These are phyloP conservation scores for Beta lomatogona DNA, from an alignment of 179 eudicot species.

Conservation along the genomic window DNA sequence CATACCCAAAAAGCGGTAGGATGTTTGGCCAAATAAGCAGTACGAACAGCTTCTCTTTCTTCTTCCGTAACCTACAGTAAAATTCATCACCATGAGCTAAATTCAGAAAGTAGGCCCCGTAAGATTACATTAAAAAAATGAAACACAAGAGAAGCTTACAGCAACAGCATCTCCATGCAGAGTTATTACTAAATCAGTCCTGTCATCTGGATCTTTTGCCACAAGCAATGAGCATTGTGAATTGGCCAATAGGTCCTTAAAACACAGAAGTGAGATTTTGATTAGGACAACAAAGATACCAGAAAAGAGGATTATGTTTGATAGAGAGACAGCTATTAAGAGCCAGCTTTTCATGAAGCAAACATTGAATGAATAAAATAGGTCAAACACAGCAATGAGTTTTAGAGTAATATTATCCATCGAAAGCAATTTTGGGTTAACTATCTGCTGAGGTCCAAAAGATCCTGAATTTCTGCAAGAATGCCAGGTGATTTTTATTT, in stretches of 20 bases:
- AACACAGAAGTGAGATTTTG: conserved; percentile 19
- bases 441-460: neutral
- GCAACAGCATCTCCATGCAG: conserved; percentile 86
- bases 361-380: neutral
- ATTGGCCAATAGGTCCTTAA: conserved; percentile 82
- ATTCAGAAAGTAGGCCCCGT: neutral
- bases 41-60: conserved; percentile 62
- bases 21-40: conserved; percentile 79
- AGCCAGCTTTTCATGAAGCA: neutral
- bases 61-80: conserved; percentile 57
- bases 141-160: conserved; percentile 47
- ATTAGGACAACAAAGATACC: neutral
- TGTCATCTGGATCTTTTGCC: conserved; percentile 92
- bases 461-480: neutral
- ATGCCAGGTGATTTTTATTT: neutral
- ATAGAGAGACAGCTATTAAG: neutral
- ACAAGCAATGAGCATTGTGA: conserved; percentile 87
- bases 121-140: conserved; percentile 1
- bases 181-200: conserved; percentile 82
- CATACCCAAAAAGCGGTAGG: conserved; percentile 92
- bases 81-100: neutral
- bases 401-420: neutral
- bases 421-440: neutral
- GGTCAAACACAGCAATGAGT: neutral
- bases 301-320: neutral